A percentile compares a stretch with the other conserved stretches of the same genome.
Conservation (phyloP, 257 asterid genomes). For the Solanum etuberosum region DNA sequence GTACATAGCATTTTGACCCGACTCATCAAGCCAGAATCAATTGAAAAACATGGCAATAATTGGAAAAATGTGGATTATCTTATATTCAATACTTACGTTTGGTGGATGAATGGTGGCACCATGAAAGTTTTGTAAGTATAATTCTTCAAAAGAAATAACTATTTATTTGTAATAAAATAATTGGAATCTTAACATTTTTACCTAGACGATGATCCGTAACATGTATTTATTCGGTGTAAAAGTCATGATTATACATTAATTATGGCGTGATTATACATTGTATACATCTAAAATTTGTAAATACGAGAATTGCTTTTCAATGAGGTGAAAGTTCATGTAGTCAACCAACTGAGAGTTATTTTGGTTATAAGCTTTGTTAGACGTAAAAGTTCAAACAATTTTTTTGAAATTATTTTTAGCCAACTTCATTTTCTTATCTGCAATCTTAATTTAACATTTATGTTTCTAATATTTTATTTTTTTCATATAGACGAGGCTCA, state of each 20-base stretch:
- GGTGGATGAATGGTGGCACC: not conserved
- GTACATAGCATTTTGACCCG: not conserved
- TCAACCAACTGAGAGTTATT: not conserved
- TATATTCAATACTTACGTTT: not conserved
- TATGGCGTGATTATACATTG: not conserved
- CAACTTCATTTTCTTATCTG: not conserved
- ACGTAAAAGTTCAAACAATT: not conserved
- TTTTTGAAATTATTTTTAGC: too few species aligned
- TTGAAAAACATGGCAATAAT: not conserved
- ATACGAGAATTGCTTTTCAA: accelerated
- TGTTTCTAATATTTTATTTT: not conserved
- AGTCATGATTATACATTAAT: not conserved
- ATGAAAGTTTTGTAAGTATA: not conserved
- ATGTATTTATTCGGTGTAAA: not conserved
- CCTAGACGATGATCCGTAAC: accelerated
- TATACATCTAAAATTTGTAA: not conserved
- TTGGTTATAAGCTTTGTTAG: not conserved
- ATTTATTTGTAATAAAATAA: not conserved
- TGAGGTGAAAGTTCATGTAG: accelerated
- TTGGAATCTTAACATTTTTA: not conserved
- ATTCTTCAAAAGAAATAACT: not conserved
- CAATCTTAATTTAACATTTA: not conserved
- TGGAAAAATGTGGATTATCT: not conserved
- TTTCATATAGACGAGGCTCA: constrained; percentile 49
- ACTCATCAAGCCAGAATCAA: not conserved